phyloP scores from a whole-genome alignment of 129 eudicot species.

The Escallonia rubra region DNA sequence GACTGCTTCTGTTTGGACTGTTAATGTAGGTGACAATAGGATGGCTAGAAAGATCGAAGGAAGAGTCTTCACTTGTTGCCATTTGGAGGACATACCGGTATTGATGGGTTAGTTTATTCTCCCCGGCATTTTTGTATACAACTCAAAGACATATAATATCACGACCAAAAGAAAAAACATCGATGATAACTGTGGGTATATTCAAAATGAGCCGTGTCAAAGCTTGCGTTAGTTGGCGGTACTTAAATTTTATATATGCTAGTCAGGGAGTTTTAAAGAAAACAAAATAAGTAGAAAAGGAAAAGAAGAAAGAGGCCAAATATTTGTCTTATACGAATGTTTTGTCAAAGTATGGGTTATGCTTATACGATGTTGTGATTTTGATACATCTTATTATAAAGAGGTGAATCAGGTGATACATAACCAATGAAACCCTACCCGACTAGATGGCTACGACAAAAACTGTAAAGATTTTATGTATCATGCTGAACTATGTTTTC shows the following conservation, averaged over 20 bases:
- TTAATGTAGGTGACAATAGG: conserved; percentile 34
- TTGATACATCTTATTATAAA: no score
- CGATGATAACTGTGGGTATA: background rate
- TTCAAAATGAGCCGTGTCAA: conserved; percentile 30
- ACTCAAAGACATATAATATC: background rate
- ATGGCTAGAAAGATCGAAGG: conserved; percentile 18
- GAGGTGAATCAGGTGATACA: no score
- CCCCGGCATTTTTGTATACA: conserved; percentile 25
- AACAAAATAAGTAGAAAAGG: background rate
- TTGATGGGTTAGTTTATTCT: conserved; percentile 32
- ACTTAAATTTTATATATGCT: no score
- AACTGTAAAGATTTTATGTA: no score
- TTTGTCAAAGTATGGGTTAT: no score
- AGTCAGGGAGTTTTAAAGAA: no score
- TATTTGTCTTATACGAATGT: no score
- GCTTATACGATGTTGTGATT: no score
- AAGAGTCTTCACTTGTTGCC: conserved; percentile 51
- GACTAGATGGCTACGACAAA: no score
- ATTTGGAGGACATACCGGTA: conserved; percentile 62
- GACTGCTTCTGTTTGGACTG: conserved; percentile 44
- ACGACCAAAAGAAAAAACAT: no score
- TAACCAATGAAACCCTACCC: no score
- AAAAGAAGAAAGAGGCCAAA: background rate
- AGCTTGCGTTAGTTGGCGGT: conserved; percentile 8
- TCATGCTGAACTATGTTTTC: no score